Evolutionary conservation across 1,139 yeast genomes (phyloP).

Genomic region (Yamadazyma sp.): DNA sequence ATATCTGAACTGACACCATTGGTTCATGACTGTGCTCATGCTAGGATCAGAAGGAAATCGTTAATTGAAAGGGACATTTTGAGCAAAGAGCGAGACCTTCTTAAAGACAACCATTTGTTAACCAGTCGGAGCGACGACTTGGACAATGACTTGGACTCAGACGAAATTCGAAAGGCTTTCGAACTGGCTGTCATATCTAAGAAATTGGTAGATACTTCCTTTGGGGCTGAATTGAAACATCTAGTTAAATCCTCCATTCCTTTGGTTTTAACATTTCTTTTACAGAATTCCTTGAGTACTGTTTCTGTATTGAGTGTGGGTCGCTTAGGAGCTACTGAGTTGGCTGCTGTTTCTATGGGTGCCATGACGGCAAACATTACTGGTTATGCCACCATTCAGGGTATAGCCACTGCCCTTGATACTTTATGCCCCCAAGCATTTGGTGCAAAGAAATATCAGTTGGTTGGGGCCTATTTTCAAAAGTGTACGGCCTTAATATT

Average conservation of each 20-base stretch:
- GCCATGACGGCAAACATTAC: constrained; percentile 62
- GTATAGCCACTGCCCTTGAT: constrained; percentile 58
- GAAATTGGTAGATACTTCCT: constrained; percentile 26
- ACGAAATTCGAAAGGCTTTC: constrained; percentile 30
- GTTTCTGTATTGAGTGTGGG: constrained; percentile 62
- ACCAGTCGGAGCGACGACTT: constrained; percentile 8
- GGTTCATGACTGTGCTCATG: constrained; percentile 15
- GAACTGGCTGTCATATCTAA: constrained; percentile 35
- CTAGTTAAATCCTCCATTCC: constrained; percentile 50
- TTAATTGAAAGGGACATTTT: constrained; percentile 29
- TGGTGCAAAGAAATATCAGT: constrained; percentile 52
- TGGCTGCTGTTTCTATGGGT: constrained; percentile 64
- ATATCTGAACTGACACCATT: constrained; percentile 15
- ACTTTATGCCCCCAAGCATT: constrained; percentile 62
- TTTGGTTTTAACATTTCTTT: constrained; percentile 50
- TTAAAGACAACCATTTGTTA: constrained; percentile 28
- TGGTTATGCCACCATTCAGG: constrained; percentile 59
- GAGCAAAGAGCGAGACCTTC: constrained; percentile 37
- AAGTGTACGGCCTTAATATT: constrained; percentile 54
- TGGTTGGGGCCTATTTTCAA: constrained; percentile 55
- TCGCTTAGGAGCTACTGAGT: constrained; percentile 56
- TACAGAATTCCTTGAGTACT: constrained; percentile 56
- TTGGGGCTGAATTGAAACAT: constrained; percentile 37
- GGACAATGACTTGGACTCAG: constrained; percentile 18
- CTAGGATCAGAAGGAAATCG: constrained; percentile 22